These are phyloP conservation scores for Venustampulla echinocandica DNA, from an alignment of 495 filamentous ascomycete species.

Conservation along the genomic window DNA sequence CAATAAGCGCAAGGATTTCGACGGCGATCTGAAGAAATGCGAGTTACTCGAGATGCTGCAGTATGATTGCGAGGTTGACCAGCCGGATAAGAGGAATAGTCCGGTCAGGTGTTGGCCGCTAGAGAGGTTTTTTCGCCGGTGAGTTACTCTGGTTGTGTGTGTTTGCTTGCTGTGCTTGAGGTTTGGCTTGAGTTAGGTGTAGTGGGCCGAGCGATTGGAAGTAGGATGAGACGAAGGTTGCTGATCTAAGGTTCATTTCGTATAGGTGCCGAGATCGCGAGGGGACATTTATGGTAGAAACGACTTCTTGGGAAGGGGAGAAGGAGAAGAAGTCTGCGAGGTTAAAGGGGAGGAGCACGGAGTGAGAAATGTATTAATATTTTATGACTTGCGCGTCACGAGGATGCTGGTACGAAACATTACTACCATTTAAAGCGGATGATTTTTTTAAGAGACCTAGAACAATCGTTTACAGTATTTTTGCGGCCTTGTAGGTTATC, in stretches of 20 bases:
- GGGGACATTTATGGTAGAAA: constrained; percentile 63
- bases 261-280: constrained; percentile 61
- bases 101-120: constrained; percentile 63
- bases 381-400: background rate
- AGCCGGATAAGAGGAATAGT: constrained; percentile 41
- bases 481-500: too few species aligned
- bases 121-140: constrained; percentile 74
- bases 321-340: constrained; percentile 15
- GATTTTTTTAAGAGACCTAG: too few species aligned
- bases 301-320: constrained; percentile 61
- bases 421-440: background rate
- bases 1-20: constrained; percentile 39
- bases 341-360: background rate
- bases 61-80: constrained; percentile 64
- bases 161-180: background rate
- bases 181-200: background rate
- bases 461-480: too few species aligned
- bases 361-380: background rate
- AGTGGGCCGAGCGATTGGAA: constrained; percentile 1
- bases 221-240: background rate
- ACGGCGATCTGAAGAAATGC: constrained; percentile 55
- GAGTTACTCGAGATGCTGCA: constrained; percentile 71
- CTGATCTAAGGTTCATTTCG: background rate
- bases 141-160: constrained; percentile 24
- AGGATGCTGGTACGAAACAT: background rate